Percentiles rank a stretch among this genome's conserved stretches.
Evolutionary conservation across 2,329 filamentous ascomycete species (phyloP).

Genomic region (Parascedosporium putredinis): DNA sequence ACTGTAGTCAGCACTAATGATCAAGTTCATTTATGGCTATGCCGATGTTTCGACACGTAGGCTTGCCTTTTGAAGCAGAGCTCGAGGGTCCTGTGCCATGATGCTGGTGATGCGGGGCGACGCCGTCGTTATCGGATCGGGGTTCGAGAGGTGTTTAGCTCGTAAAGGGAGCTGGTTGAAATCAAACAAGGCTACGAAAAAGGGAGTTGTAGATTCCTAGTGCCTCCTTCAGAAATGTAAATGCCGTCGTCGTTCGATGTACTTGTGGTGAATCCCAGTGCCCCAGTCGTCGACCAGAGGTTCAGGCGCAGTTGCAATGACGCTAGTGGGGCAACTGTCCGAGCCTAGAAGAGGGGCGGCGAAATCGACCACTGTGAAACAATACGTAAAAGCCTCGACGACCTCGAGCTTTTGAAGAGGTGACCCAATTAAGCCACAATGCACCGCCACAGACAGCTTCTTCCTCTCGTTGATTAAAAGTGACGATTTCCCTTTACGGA

Average conservation of each 20-base stretch:
- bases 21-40: neutral
- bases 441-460: too few relatives aligned
- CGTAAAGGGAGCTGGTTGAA: neutral
- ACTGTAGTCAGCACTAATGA: neutral
- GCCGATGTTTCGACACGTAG: neutral
- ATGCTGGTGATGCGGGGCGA: neutral
- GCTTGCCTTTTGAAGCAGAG: constrained; percentile 65
- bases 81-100: constrained; percentile 71
- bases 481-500: too few relatives aligned
- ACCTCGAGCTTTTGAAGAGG: too few relatives aligned
- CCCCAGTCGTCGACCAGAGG: neutral
- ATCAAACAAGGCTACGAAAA: neutral
- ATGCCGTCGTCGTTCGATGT: too few relatives aligned
- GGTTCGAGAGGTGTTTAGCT: neutral
- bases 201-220: neutral
- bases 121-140: neutral
- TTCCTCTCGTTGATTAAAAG: too few relatives aligned
- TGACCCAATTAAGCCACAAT: too few relatives aligned
- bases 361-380: too few relatives aligned
- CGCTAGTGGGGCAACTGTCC: neutral
- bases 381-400: too few relatives aligned
- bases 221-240: neutral
- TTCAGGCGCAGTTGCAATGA: neutral
- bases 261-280: too few relatives aligned
- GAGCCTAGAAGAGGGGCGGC: too few relatives aligned